phyloP scores from a whole-genome alignment of 2,329 filamentous ascomycete genomes.

The Neonectria punicea region DNA sequence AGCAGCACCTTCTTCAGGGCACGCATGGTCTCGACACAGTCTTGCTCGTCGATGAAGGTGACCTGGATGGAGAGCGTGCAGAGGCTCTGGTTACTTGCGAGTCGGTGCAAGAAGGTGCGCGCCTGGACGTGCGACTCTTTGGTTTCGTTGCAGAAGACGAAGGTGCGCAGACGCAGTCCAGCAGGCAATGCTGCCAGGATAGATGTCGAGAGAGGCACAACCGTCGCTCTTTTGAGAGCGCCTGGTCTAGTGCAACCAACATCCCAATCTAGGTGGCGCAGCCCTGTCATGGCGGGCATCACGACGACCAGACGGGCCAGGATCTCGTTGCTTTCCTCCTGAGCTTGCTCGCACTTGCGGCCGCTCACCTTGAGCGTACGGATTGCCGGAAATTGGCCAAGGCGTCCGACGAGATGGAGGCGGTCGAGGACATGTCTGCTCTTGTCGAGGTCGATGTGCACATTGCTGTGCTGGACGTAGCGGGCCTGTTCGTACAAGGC shows the following conservation, averaged over 20 bases:
- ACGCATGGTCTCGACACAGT: constrained; percentile 22
- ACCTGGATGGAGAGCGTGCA: constrained; percentile 5
- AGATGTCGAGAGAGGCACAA: background rate
- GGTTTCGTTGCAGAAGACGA: constrained; percentile 6
- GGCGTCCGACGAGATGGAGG: constrained; percentile 13
- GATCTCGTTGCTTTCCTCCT: background rate
- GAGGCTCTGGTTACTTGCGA: constrained; percentile 14
- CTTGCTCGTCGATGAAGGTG: constrained; percentile 15
- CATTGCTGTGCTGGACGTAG: constrained; percentile 13
- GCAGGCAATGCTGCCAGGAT: constrained; percentile 14
- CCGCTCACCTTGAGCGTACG: constrained; percentile 12
- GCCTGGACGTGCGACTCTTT: too few species aligned
- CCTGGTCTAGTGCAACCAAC: background rate
- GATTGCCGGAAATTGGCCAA: constrained; percentile 13
- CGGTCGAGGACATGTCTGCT: constrained; percentile 1
- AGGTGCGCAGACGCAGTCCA: constrained; percentile 3
- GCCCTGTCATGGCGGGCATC: constrained; percentile 15
- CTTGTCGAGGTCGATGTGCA: constrained; percentile 20
- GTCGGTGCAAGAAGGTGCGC: background rate
- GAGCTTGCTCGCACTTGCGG: background rate
- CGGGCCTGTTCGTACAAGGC: constrained; percentile 15
- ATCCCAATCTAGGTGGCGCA: constrained; percentile 17
- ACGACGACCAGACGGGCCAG: background rate
- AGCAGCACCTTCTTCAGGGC: constrained; percentile 18
- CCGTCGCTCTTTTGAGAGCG: background rate